Evolutionary conservation across 805 yeast genomes (phyloP).

Genomic region (Alloascoidea hylecoeti): DNA sequence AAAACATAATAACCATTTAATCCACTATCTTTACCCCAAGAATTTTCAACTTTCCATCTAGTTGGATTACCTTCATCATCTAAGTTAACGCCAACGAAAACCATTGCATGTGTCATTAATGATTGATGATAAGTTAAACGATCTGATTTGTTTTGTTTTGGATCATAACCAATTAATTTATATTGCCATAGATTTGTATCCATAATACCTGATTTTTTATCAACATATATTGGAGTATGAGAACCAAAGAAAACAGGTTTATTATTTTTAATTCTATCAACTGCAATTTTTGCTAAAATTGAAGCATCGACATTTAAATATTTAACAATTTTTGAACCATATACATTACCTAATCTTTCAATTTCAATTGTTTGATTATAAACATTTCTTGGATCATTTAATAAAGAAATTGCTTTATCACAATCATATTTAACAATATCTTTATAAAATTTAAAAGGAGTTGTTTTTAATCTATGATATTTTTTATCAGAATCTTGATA

Average conservation of each 20-base stretch:
- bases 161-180: constrained; percentile 38
- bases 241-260: constrained; percentile 83
- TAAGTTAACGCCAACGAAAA: constrained; percentile 67
- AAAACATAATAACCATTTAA: constrained; percentile 53
- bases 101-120: constrained; percentile 86
- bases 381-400: constrained; percentile 73
- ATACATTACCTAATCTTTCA: constrained; percentile 62
- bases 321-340: constrained; percentile 53
- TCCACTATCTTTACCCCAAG: constrained; percentile 64
- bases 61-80: constrained; percentile 46
- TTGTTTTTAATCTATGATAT: constrained; percentile 30
- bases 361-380: constrained; percentile 52
- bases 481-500: constrained; percentile 58
- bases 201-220: constrained; percentile 52
- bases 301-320: constrained; percentile 58
- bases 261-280: constrained; percentile 53
- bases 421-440: constrained; percentile 39
- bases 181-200: constrained; percentile 61
- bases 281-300: constrained; percentile 42
- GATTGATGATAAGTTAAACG: constrained; percentile 60
- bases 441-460: constrained; percentile 53
- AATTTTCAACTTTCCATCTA: constrained; percentile 63
- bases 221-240: constrained; percentile 72
- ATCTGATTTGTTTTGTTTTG: constrained; percentile 45
- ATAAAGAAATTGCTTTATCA: constrained; percentile 42